A percentile compares a stretch with the other conserved stretches of the same genome.
These are phyloP conservation scores for Zea mays DNA, from an alignment of 176 grass and related monocot species.

Conservation along the genomic window Zm-B73-REFERENCE-NAM-5.0 NC_050103.1:169162001-169162500, in stretches of 20 bases:
- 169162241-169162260: conserved; percentile 5
- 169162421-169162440: conserved; percentile 16
- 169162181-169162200: too few species aligned
- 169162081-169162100: too few species aligned
- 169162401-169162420: conserved; percentile 55
- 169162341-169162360: conserved; percentile 79
- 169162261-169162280: background rate
- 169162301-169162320: conserved; percentile 78
- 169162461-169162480: conserved; percentile 13
- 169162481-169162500: conserved; percentile 4
- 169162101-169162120: too few species aligned
- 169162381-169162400: conserved; percentile 72
- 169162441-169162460: background rate
- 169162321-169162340: conserved; percentile 81
- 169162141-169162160: too few species aligned
- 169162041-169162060: too few species aligned
- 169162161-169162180: too few species aligned
- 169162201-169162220: too few species aligned
- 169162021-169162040: too few species aligned
- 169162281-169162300: conserved; percentile 11
- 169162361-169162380: conserved; percentile 87
- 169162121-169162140: too few species aligned
- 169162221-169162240: too few species aligned
- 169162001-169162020: too few species aligned
- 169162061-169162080: too few species aligned